Base-by-base conservation (phyloP, 1,139 yeast genomes). In the Yamadazyma epiphylla region DNA sequence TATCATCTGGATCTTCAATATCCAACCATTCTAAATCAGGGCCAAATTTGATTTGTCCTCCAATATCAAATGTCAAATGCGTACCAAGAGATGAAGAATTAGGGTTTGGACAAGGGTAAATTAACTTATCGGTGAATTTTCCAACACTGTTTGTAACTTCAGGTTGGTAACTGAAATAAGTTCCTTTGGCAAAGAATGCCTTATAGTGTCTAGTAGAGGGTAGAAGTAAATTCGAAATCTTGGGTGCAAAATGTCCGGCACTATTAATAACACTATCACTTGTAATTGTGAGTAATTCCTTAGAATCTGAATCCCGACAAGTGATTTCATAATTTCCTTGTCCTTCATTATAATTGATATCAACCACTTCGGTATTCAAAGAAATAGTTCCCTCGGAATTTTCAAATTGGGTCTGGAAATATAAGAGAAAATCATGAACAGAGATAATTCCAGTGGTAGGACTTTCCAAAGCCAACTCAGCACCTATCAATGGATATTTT, bases 11-110 rank as follows among this genome's bases (percentile, higher is more conserved):
- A 27, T 53, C 48, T 3, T 45, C 38, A 3, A 53, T 45, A 9
- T 73, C 70, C 3, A 84, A 74, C 88, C 94, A 87, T 53, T 87
- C 94, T 32, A 86, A 58, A 52, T 88, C 95, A 0, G 96, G 96
- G 0, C 96, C 96, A 52, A 88, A 88, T 42, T 77, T 70, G 24
- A 87, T 57, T 44, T 79, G 82, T 0, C 95, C 94, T 3, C 85
- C 91, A 32, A 88, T 58, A 48, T 86, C 95, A 27, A 88, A 62
- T 0, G 96, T 88, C 37, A 88, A 60, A 58, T 88, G 96, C 0
- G 94, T 84, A 0, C 96, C 96, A 31, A 88, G 62, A 0, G 94
- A 82, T 4, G 84, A 79, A 2, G 80, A 74, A 36, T 81, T 78
- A 3, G 79, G 73, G 8, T 74, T 72, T 1, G 94, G 94, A 36